Conservation (phyloP, 257 asterid species). For the Osmanthus fragrans region DNA sequence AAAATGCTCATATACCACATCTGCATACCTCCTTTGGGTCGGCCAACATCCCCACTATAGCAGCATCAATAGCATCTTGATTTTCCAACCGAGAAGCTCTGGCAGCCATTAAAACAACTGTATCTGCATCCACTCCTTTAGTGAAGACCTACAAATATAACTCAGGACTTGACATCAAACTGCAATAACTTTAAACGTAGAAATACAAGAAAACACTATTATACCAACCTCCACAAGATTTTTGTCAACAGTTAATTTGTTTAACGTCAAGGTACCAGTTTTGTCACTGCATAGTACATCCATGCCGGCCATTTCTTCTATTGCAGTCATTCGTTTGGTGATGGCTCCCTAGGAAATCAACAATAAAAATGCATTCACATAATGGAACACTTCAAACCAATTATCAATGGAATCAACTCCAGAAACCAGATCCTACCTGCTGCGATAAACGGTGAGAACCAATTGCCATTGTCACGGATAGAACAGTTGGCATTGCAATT, state of each 20-base stretch:
- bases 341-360: conserved; percentile 37
- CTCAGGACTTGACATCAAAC: conserved; percentile 1
- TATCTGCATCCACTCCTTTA: conserved; percentile 36
- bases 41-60: conserved; percentile 43
- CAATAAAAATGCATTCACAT: not conserved
- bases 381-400: not conserved
- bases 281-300: conserved; percentile 53
- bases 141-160: conserved; percentile 26
- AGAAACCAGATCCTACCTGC: conserved; percentile 19
- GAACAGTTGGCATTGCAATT: conserved; percentile 47
- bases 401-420: not conserved
- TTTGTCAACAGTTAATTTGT: conserved; percentile 44
- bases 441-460: conserved; percentile 42
- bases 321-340: conserved; percentile 49
- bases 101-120: conserved; percentile 40
- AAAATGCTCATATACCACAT: not conserved
- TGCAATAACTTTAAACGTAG: not conserved
- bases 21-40: conserved; percentile 43
- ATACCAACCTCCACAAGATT: conserved; percentile 34
- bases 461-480: conserved; percentile 44
- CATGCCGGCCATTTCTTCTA: conserved; percentile 55
- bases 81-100: conserved; percentile 46
- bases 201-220: not conserved
- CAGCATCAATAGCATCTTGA: conserved; percentile 47
- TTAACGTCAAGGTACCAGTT: conserved; percentile 45